These are phyloP conservation scores for Oleoguttula mirabilis DNA, from an alignment of 495 filamentous ascomycete genomes.

Conservation along the genomic window DNA sequence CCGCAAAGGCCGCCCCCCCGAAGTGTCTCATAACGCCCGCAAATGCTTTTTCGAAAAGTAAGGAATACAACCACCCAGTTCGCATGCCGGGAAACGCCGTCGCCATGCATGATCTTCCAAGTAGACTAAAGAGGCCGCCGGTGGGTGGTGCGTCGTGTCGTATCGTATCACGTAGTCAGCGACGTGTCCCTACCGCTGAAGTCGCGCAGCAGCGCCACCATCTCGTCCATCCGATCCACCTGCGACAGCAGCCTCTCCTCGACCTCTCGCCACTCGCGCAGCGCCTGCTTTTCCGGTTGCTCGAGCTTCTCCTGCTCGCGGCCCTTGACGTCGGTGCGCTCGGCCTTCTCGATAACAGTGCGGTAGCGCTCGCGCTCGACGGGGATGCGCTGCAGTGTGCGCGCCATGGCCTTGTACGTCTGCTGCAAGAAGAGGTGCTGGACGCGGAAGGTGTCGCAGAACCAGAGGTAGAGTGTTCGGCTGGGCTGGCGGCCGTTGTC, in stretches of 20 bases:
- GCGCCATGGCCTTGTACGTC: conserved; percentile 80
- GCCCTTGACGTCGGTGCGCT: conserved; percentile 70
- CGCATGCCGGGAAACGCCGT: neutral
- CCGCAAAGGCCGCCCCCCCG: too few relatives aligned
- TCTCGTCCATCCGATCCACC: conserved; percentile 65
- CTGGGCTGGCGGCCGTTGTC: conserved; percentile 64
- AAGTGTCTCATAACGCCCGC: too few relatives aligned
- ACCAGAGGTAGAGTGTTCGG: conserved; percentile 81
- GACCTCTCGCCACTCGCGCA: conserved; percentile 54
- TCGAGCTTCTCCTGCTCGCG: conserved; percentile 65
- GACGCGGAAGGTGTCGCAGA: conserved; percentile 63
- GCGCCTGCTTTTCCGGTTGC: conserved; percentile 49
- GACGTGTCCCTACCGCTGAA: conserved; percentile 31
- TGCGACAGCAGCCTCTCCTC: conserved; percentile 70
- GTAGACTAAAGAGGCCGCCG: too few relatives aligned
- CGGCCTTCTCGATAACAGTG: conserved; percentile 60
- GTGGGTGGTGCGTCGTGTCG: neutral
- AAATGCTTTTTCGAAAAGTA: too few relatives aligned
- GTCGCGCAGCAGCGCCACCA: conserved; percentile 72
- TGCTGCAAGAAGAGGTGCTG: conserved; percentile 55
- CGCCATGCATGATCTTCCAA: neutral
- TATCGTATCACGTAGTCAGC: neutral
- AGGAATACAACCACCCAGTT: too few relatives aligned
- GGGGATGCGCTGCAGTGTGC: conserved; percentile 61
- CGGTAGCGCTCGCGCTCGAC: conserved; percentile 56